Conservation (phyloP, 345 rosid genomes). For the Populus pruinosa region DNA sequence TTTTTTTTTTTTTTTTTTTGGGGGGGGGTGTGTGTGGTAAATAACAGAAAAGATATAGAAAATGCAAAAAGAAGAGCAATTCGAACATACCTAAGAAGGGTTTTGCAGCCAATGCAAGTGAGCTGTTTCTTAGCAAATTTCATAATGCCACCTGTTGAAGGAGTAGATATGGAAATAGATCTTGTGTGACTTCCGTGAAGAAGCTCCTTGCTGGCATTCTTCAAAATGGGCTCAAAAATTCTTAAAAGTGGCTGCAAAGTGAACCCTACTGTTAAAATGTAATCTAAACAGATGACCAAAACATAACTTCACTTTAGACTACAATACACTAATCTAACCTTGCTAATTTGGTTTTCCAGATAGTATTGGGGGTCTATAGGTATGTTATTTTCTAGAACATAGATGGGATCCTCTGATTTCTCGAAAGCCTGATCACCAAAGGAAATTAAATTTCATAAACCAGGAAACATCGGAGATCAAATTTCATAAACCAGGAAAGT, state of each 20-base stretch:
- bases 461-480: not conserved
- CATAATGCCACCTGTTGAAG: slow-evolving; percentile 92
- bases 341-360: slow-evolving; percentile 91
- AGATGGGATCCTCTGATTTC: slow-evolving; percentile 92
- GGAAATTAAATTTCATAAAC: not conserved
- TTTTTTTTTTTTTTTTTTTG: too few species aligned
- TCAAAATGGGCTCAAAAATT: slow-evolving; percentile 92
- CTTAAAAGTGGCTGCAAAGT: slow-evolving; percentile 80
- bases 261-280: slow-evolving; percentile 11
- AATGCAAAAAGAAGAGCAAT: not conserved
- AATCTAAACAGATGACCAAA: not conserved
- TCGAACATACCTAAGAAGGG: slow-evolving; percentile 51
- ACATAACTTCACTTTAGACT: not conserved
- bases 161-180: slow-evolving; percentile 84
- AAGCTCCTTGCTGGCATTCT: slow-evolving; percentile 91
- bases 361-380: slow-evolving; percentile 93
- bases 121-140: slow-evolving; percentile 84
- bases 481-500: not conserved
- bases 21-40: not conserved
- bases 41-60: not conserved
- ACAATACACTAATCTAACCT: slow-evolving; percentile 46
- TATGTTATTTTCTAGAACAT: slow-evolving; percentile 83
- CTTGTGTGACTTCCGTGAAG: slow-evolving; percentile 91
- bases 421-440: slow-evolving; percentile 72
- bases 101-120: slow-evolving; percentile 89